Percentiles rank a stretch among this genome's conserved stretches.
Conservation (phyloP, 495 filamentous ascomycete species). For the Penicillium macrosclerotiorum region DNA sequence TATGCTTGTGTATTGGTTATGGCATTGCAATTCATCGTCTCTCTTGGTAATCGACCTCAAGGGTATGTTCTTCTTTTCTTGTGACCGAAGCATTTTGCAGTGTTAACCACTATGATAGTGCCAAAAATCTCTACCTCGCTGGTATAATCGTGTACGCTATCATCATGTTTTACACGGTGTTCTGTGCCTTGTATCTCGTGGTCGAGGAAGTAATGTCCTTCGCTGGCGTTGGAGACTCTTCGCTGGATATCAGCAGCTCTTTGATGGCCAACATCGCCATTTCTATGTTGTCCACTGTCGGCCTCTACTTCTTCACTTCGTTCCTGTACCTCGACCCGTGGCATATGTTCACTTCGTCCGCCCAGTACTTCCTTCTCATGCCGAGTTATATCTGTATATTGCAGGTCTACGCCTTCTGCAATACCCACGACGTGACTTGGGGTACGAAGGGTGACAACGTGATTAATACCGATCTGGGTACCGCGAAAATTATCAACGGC, state of each 20-base stretch:
- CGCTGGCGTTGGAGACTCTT: conserved; percentile 31
- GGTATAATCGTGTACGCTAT: conserved; percentile 84
- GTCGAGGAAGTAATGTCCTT: conserved; percentile 68
- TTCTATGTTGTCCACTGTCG: conserved; percentile 82
- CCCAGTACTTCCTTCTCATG: conserved; percentile 92
- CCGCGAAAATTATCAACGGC: conserved; percentile 67
- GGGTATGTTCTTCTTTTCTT: conserved; percentile 59
- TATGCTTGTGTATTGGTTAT: conserved; percentile 86
- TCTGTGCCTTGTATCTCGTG: conserved; percentile 82
- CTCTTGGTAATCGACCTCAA: conserved; percentile 97
- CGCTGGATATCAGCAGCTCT: conserved; percentile 69
- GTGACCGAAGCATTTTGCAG: neutral
- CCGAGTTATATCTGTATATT: conserved; percentile 95
- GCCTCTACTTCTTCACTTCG: conserved; percentile 92
- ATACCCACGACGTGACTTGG: conserved; percentile 99
- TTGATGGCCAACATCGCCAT: conserved; percentile 94
- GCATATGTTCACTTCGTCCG: conserved; percentile 95
- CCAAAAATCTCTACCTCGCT: conserved; percentile 84
- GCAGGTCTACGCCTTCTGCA: conserved; percentile 99
- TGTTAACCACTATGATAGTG: conserved; percentile 38
- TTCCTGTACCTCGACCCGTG: conserved; percentile 97
- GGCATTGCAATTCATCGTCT: conserved; percentile 93
- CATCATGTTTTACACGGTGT: conserved; percentile 96
- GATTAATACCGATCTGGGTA: conserved; percentile 84
- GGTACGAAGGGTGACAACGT: conserved; percentile 99